A percentile compares a stretch with the other conserved stretches of the same genome.
Conservation (phyloP, 2,329 filamentous ascomycete genomes). For the Eutypa lata region DNA sequence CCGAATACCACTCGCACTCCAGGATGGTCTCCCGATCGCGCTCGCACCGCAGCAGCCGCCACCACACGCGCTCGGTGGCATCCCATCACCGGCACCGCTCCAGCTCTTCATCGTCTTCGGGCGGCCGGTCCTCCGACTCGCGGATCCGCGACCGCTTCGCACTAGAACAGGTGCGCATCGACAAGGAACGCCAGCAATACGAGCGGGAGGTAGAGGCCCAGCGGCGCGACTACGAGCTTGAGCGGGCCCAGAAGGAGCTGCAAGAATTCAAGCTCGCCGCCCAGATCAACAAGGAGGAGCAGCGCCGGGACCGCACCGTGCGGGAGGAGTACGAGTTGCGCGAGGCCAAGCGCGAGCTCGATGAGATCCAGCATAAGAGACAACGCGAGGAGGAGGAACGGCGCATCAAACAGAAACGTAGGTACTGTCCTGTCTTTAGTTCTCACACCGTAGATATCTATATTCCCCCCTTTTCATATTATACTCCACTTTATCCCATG, state of each 20-base stretch:
- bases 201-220: constrained; percentile 34
- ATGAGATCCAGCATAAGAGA: constrained; percentile 38
- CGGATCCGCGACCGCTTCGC: constrained; percentile 20
- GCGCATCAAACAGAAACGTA: constrained; percentile 46
- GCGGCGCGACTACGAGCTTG: constrained; percentile 39
- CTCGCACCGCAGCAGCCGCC: constrained; percentile 7
- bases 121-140: constrained; percentile 19
- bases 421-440: not conserved
- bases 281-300: constrained; percentile 39
- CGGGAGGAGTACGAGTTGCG: constrained; percentile 36
- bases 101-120: not conserved
- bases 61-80: no score
- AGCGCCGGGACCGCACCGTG: constrained; percentile 36
- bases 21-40: constrained; percentile 21
- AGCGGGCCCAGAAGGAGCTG: constrained; percentile 31
- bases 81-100: constrained; percentile 16
- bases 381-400: constrained; percentile 47
- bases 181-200: constrained; percentile 30
- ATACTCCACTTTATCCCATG: no score
- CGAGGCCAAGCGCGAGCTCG: constrained; percentile 29
- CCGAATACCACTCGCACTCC: constrained; percentile 30
- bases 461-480: no score
- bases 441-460: no score
- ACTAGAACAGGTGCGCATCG: constrained; percentile 29
- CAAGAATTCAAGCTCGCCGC: constrained; percentile 41